Evolutionary conservation across 345 rosid species (phyloP).

Genomic region (Citrus sp.): DNA sequence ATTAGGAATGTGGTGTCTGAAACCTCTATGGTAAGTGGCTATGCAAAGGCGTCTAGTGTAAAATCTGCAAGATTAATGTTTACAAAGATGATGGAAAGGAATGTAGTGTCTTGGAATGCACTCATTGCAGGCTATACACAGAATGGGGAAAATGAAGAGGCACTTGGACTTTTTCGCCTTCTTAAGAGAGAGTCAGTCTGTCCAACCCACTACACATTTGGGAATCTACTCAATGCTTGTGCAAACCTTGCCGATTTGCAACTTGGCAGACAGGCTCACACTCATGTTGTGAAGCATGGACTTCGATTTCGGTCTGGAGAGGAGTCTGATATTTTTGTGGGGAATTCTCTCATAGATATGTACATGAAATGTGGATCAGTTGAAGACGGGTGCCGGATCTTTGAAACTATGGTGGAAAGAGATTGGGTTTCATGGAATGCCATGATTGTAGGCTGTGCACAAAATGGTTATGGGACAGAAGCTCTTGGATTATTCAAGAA

Average conservation of each 20-base stretch:
- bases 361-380: slow-evolving; percentile 87
- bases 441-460: slow-evolving; percentile 79
- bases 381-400: slow-evolving; percentile 62
- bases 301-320: slow-evolving; percentile 57
- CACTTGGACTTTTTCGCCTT: slow-evolving; percentile 51
- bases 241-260: slow-evolving; percentile 81
- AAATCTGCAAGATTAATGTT: slow-evolving; percentile 70
- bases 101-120: slow-evolving; percentile 90
- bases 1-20: slow-evolving; percentile 59
- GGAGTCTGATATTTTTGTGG: slow-evolving; percentile 75
- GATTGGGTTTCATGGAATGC: slow-evolving; percentile 88
- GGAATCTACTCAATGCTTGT: slow-evolving; percentile 81
- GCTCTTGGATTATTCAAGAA: slow-evolving; percentile 63
- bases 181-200: slow-evolving; percentile 68
- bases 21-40: slow-evolving; percentile 85
- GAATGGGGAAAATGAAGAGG: slow-evolving; percentile 80
- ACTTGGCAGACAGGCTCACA: slow-evolving; percentile 83
- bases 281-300: slow-evolving; percentile 85
- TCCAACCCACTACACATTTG: slow-evolving; percentile 87
- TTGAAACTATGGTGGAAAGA: slow-evolving; percentile 62
- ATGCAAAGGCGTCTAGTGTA: slow-evolving; percentile 68
- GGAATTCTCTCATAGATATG: slow-evolving; percentile 91
- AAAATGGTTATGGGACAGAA: slow-evolving; percentile 64
- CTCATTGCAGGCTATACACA: slow-evolving; percentile 90
- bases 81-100: slow-evolving; percentile 67